Evolutionary conservation across 2,329 filamentous ascomycete genomes (phyloP), one percentile per base, ranked within the genome.

Genomic region (Talaromyces sp.): DNA sequence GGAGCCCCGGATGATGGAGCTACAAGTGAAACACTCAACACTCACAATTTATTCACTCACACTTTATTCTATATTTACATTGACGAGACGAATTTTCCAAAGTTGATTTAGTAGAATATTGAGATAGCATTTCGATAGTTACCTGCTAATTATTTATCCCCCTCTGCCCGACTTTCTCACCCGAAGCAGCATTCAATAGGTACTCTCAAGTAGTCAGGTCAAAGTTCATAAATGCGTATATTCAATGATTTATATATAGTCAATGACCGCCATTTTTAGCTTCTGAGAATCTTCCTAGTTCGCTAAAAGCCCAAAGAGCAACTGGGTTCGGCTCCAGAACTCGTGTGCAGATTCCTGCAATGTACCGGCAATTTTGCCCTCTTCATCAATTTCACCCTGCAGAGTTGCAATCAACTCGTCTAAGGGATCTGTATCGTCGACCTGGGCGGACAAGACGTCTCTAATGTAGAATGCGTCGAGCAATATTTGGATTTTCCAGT

Each of bases 311-410:
- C 89, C 91, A 74, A 97, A 96, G 25, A 97, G 73, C 62, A 97
- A 73, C 70, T 83, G 87, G 10, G 89, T 94, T 66, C 88, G 84
- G 76, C 88, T 89, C 85, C 89, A 94, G 71, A 94, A 95, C 53
- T 92, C 89, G 46, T 80, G 77, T 5, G 89, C 84, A 15, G 80
- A 77, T 71, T 87, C 88, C 63, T 69, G 73, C 37, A 95, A 71
- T 43, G 77, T 72, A 61, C 83, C 83, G 45, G 80, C 73, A 15
- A 75, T 76, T 5, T 72, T 75, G 10, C 77, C 71, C 28, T 81
- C 77, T 3, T 81, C 69, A 0, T 80, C 80, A 6, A 87, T 66
- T 2, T 78, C 80, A 28, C 69, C 63, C 22, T 68, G 66, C 2
- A 81, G 56, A 1, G 77, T 75, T 40, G 73, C 77, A 37, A 84